Evolutionary conservation across 1,284 basidiomycete species (phyloP), one percentile per base, ranked within the genome.

Genomic region (Gymnopus androsaceus): DNA sequence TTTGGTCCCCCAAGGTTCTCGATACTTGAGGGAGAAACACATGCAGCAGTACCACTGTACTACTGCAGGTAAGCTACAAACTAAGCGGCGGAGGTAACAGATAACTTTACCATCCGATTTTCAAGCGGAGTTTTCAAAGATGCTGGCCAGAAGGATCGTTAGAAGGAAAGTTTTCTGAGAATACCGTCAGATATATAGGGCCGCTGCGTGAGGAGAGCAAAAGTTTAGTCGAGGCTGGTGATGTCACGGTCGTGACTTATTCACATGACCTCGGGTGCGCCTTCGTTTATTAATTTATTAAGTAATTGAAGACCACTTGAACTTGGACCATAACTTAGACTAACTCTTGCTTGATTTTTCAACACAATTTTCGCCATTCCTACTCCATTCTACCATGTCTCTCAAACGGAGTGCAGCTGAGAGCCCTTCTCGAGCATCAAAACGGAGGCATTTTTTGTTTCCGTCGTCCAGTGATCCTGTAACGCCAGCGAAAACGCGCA

Each of bases 401-500:
- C 37, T 40, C 11, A 55, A 55, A 30, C 54, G 46, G 6, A n/a
- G 36, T 6, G n/a, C 31, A 46, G 33, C 47, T 11, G 17, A 27
- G 11, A 45, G 30, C 28, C 37, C 53, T 41, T 19, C 27, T 21
- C 42, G 45, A 41, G 15, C 38, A 25, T 50, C 49, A 8, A 56
- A 44, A 45, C 55, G 47, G 49, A 51, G 33, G 23, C 40, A 51
- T 27, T 33, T 37, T 45, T 9, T 50, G 33, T 37, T 51, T 37
- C 37, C 41, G 34, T 42, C 48, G 9, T 15, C 30, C 27, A 56
- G 49, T 30, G 21, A 34, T 30, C 55, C 47, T 12, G 38, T 40
- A 25, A 52, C 45, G 3, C 56, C 56, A 49, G 46, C 47, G 14
- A 55, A 50, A 42, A n/a, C 38, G n/a, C 15, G 31, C n/a, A 27